phyloP scores from a whole-genome alignment of 2,329 filamentous ascomycete genomes.

The Aspergillus clavatus region DNA sequence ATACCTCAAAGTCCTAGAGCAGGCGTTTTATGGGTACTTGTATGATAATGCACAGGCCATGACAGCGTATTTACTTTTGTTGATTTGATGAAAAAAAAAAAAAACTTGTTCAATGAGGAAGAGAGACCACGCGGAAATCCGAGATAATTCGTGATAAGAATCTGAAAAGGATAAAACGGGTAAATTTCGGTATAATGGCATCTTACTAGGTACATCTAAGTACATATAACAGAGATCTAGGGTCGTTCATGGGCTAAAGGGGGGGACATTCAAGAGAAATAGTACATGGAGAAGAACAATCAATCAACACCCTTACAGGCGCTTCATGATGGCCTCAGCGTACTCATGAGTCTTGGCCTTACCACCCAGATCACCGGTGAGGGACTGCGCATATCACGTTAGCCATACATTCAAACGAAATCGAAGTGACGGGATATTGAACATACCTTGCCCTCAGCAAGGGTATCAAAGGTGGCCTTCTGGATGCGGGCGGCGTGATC shows the following conservation, averaged over 20 bases:
- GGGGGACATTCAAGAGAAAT: conserved; percentile 31
- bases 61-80: neutral
- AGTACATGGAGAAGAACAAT: conserved; percentile 30
- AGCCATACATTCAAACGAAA: neutral
- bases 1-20: conserved; percentile 23
- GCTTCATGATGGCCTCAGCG: conserved; percentile 80
- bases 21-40: conserved; percentile 10
- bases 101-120: neutral
- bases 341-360: conserved; percentile 96
- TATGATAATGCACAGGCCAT: neutral
- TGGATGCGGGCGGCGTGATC: conserved; percentile 84
- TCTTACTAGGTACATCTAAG: conserved; percentile 30
- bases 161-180: conserved; percentile 8
- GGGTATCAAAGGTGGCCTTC: conserved; percentile 88
- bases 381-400: conserved; percentile 44
- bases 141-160: too few species aligned
- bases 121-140: neutral
- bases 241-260: conserved; percentile 34
- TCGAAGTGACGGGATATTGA: neutral
- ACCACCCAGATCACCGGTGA: conserved; percentile 94
- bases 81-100: neutral
- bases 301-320: conserved; percentile 49
- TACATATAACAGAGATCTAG: conserved; percentile 36
- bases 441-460: conserved; percentile 83
- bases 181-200: conserved; percentile 11